Percentiles rank a stretch among this genome's conserved stretches.
Conservation (phyloP, 257 asterid genomes). For the Rehmannia glutinosa region DNA sequence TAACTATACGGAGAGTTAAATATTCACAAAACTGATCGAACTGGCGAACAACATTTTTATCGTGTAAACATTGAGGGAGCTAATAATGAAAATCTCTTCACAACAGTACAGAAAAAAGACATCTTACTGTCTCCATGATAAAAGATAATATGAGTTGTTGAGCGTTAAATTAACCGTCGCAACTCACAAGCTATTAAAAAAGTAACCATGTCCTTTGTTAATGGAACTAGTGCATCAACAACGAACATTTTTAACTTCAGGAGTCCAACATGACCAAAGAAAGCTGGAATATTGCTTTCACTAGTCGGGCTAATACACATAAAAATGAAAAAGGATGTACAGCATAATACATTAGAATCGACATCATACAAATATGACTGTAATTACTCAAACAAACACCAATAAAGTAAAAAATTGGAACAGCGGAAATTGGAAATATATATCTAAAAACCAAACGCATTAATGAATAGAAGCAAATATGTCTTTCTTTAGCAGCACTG, state of each 20-base stretch:
- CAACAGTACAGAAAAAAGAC: too few species aligned
- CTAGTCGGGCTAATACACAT: background rate
- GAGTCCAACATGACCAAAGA: too few species aligned
- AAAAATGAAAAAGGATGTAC: background rate
- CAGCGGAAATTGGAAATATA: background rate
- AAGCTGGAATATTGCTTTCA: too few species aligned
- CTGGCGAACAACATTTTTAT: too few species aligned
- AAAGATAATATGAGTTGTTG: too few species aligned
- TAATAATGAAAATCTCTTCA: too few species aligned
- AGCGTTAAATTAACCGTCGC: background rate
- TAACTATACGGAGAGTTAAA: too few species aligned
- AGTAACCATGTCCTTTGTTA: too few species aligned
- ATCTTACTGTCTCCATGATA: too few species aligned
- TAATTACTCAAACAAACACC: conserved; percentile 4
- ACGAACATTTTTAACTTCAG: background rate
- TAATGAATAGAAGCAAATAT: background rate
- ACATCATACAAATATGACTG: background rate
- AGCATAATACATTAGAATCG: background rate
- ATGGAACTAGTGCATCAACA: background rate
- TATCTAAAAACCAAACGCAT: background rate
- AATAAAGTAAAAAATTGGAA: background rate
- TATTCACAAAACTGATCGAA: too few species aligned
- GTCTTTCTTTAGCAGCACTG: background rate
- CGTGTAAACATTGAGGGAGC: too few species aligned
- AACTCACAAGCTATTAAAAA: too few species aligned